These are phyloP conservation scores for Aspergillus ellipticus DNA, from an alignment of 495 filamentous ascomycete genomes.

Conservation along the genomic window DNA sequence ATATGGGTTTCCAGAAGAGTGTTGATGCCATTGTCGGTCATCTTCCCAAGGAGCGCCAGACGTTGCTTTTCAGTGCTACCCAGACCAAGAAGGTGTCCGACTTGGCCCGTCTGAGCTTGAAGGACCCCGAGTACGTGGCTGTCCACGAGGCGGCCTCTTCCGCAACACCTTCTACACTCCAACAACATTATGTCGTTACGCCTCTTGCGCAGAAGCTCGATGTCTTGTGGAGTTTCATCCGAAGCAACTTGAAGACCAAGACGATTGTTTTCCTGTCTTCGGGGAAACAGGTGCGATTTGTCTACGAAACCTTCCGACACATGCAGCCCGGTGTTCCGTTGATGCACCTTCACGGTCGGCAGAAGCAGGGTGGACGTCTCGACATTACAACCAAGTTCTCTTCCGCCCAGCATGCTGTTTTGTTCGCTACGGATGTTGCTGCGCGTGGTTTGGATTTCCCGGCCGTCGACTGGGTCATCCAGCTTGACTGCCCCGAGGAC, in stretches of 20 bases:
- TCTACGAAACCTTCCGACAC: conserved; percentile 88
- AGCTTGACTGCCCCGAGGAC: conserved; percentile 93
- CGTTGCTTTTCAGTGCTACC: conserved; percentile 91
- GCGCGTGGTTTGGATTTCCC: conserved; percentile 94
- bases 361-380: conserved; percentile 83
- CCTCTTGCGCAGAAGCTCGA: conserved; percentile 85
- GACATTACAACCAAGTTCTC: conserved; percentile 84
- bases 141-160: conserved; percentile 78
- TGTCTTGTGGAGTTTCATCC: conserved; percentile 87
- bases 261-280: conserved; percentile 92
- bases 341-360: conserved; percentile 90
- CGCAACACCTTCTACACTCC: conserved; percentile 80
- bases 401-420: conserved; percentile 70
- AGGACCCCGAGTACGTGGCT: conserved; percentile 90
- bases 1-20: conserved; percentile 92
- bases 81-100: conserved; percentile 94
- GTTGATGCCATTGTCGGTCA: conserved; percentile 94
- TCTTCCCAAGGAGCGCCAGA: conserved; percentile 82
- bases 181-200: conserved; percentile 87
- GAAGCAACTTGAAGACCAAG: conserved; percentile 82
- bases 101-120: conserved; percentile 79
- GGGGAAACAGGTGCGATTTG: conserved; percentile 93
- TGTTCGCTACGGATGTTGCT: conserved; percentile 94
- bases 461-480: conserved; percentile 95
- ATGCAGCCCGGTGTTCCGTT: conserved; percentile 93